These are phyloP conservation scores for Kluyveromyces starmeri DNA, from an alignment of 805 yeast genomes.

Conservation along the genomic window DNA sequence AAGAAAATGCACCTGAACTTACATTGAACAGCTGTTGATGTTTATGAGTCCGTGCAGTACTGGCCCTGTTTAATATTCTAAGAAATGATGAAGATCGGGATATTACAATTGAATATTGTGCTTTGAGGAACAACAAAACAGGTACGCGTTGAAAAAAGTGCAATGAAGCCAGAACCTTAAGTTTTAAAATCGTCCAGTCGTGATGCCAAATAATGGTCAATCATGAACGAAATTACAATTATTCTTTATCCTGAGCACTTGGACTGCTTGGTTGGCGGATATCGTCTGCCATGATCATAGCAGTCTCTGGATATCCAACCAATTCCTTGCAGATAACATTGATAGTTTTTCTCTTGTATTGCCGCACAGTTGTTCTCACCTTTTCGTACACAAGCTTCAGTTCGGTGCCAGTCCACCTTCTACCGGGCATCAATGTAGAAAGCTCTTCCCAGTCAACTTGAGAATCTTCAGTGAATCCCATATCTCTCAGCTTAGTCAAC, in stretches of 20 bases:
- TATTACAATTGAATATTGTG: slow-evolving; percentile 1
- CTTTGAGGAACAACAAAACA: too few relatives aligned
- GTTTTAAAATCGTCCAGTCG: too few relatives aligned
- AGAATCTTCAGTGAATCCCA: slow-evolving; percentile 34
- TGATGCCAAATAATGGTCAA: too few relatives aligned
- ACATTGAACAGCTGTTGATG: too few relatives aligned
- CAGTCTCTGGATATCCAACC: slow-evolving; percentile 15
- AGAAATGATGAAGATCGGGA: neutral
- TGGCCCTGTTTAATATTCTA: too few relatives aligned
- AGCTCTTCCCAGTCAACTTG: slow-evolving; percentile 48
- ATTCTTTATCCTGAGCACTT: neutral
- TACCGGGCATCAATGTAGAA: slow-evolving; percentile 37
- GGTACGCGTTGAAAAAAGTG: too few relatives aligned
- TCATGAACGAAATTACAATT: too few relatives aligned
- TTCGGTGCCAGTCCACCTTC: slow-evolving; percentile 52
- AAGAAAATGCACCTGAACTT: too few relatives aligned
- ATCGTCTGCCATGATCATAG: slow-evolving; percentile 13
- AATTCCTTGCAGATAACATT: slow-evolving; percentile 29
- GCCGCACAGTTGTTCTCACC: slow-evolving; percentile 45
- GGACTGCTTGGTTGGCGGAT: slow-evolving; percentile 5
- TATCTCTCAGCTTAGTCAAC: slow-evolving; percentile 37
- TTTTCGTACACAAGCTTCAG: slow-evolving; percentile 53
- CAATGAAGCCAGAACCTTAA: too few relatives aligned
- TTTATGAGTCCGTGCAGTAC: too few relatives aligned
- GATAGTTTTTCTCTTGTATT: slow-evolving; percentile 34